phyloP scores from a whole-genome alignment of 176 grass and related monocot genomes.

The Pontederia crassipes region DNA sequence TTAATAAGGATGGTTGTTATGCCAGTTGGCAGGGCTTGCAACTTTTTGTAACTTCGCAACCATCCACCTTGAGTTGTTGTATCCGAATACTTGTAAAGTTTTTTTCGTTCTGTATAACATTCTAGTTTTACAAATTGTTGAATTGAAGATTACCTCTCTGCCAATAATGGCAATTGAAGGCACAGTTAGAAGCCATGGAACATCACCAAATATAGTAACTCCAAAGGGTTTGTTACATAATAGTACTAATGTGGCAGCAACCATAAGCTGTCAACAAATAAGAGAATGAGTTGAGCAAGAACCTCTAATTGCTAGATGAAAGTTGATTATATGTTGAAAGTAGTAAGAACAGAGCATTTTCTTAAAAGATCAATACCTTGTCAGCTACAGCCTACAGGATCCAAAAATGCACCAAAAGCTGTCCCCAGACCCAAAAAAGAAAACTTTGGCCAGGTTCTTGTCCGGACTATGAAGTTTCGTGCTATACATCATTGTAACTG shows the following conservation, averaged over 20 bases:
- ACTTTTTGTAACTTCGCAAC: no score
- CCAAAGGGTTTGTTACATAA: constrained; percentile 81
- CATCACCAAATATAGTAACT: constrained; percentile 33
- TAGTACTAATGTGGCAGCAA: constrained; percentile 81
- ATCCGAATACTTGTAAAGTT: no score
- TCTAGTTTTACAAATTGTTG: constrained; percentile 7
- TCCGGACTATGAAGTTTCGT: no score
- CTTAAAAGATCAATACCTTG: constrained; percentile 43
- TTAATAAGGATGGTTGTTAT: no score
- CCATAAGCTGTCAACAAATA: constrained; percentile 73
- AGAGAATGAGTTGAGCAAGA: constrained; percentile 15
- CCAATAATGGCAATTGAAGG: constrained; percentile 96
- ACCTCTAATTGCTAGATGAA: background rate
- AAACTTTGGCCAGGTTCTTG: no score
- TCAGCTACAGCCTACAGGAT: constrained; percentile 98
- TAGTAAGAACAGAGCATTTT: background rate
- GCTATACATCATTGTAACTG: no score
- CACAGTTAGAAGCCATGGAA: constrained; percentile 77
- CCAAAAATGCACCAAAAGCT: constrained; percentile 99
- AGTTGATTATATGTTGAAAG: background rate
- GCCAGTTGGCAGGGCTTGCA: no score
- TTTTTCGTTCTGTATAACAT: background rate
- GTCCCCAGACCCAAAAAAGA: constrained; percentile 54
- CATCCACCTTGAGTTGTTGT: no score
- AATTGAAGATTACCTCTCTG: constrained; percentile 67